phyloP scores from a whole-genome alignment of 257 asterid genomes.

The Ophiorrhiza pumila region DNA sequence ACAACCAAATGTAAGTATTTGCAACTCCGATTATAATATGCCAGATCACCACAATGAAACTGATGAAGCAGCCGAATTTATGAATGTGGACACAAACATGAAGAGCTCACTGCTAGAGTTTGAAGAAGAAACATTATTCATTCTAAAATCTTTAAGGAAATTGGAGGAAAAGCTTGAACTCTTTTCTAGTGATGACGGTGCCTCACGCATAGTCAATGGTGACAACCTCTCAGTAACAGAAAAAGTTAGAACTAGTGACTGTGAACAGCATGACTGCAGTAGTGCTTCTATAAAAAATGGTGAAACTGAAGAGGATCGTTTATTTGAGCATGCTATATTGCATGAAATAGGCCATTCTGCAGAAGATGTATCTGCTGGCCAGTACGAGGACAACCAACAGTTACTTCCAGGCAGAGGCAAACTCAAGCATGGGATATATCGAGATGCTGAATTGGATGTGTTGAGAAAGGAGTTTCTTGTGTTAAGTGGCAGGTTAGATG shows the following conservation, averaged over 20 bases:
- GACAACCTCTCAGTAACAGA: slow-evolving; percentile 28
- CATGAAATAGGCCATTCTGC: slow-evolving; percentile 18
- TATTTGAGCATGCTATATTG: slow-evolving; percentile 10
- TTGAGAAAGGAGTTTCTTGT: slow-evolving; percentile 39
- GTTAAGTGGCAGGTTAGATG: slow-evolving; percentile 39
- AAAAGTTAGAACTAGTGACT: slow-evolving; percentile 16
- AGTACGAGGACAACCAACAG: slow-evolving; percentile 10
- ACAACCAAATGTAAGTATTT: slow-evolving; percentile 11
- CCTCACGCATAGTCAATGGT: slow-evolving; percentile 12
- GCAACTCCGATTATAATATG: slow-evolving; percentile 13
- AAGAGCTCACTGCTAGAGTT: slow-evolving; percentile 21
- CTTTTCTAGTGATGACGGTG: slow-evolving; percentile 27
- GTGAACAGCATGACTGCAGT: slow-evolving; percentile 9
- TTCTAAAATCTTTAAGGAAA: slow-evolving; percentile 34
- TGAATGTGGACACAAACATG: slow-evolving; percentile 14
- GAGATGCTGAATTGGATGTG: slow-evolving; percentile 29
- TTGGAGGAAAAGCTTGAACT: slow-evolving; percentile 39
- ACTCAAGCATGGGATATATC: slow-evolving; percentile 7
- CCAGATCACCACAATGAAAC: slow-evolving; percentile 13
- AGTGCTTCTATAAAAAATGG: slow-evolving; percentile 23
- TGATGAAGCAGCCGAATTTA: slow-evolving; percentile 21
- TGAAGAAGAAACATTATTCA: slow-evolving; percentile 42
- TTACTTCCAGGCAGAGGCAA: slow-evolving; percentile 20
- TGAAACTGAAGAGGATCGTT: slow-evolving; percentile 19
- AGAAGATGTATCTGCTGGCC: slow-evolving; percentile 13